phyloP scores from a whole-genome alignment of 495 filamentous ascomycete genomes.

The Wilcoxina mikolae region DNA sequence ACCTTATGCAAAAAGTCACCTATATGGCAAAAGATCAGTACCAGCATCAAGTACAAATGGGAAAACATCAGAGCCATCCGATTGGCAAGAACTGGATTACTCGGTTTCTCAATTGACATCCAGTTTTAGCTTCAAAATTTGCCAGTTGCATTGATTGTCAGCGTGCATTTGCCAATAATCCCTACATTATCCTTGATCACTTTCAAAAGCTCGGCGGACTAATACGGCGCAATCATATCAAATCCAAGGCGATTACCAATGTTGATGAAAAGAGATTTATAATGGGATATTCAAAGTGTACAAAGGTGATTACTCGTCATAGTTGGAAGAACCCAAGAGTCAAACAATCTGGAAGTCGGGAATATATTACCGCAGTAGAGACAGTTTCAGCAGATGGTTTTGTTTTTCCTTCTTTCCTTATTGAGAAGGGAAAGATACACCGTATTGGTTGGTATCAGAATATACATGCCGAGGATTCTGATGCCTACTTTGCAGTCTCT shows the following conservation, averaged over 20 bases:
- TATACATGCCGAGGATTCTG: neutral
- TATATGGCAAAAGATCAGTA: no score
- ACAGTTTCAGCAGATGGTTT: neutral
- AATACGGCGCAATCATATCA: neutral
- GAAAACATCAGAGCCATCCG: neutral
- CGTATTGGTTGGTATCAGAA: no score
- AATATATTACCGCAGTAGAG: slow-evolving; percentile 9
- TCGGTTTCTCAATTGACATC: slow-evolving; percentile 5
- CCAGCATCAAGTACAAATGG: no score
- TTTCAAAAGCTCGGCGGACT: no score
- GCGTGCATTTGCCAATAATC: slow-evolving; percentile 1
- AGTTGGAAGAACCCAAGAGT: neutral
- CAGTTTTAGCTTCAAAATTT: neutral
- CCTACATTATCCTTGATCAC: no score
- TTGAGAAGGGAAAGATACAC: slow-evolving; percentile 9
- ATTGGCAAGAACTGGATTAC: neutral
- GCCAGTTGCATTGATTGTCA: slow-evolving; percentile 4
- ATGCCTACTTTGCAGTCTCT: neutral
- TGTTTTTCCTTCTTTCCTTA: slow-evolving; percentile 1
- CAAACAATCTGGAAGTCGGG: slow-evolving; percentile 2
- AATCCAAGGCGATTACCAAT: slow-evolving; percentile 4
- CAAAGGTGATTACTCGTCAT: neutral
- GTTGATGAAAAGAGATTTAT: slow-evolving; percentile 9
- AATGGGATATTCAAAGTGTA: neutral
- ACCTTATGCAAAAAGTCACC: no score